Base-by-base conservation (phyloP, 495 filamentous ascomycete genomes). In the Lepidopterella palustris region DNA sequence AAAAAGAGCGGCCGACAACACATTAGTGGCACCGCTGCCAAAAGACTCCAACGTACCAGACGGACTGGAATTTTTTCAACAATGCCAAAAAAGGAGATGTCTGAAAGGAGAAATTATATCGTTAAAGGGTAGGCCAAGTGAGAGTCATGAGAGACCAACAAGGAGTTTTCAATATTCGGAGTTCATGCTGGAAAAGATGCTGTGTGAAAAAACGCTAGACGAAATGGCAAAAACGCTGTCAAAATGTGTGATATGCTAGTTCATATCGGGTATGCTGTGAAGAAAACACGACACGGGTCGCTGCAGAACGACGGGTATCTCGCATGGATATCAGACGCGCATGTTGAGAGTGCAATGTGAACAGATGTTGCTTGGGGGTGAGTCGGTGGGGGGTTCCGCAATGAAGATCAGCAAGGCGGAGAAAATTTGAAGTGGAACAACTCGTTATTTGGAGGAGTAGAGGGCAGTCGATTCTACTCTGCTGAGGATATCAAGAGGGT, bases 191-290 rank as follows among this genome's bases (percentile, higher is more conserved):
- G 21, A 25, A 25, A 27, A 25, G 5, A 25, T 50, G 47, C 5
- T 13, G 20, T 25, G 26, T 13, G 47, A 13, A 13, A 50, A 50
- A n/a, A n/a, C 47, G 47, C 47, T 50, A 24, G 23, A 50, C 26
- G 47, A 5, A 50, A 50, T 15, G 35, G 18, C 18, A 18, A 10
- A 24, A 50, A 50, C 47, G 47, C 15, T 50, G 47, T 50, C 47
- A 50, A 50, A 50, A 50, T 50, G 25, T 42, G 35, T 42, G 35
- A 42, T 42, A 42, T 42, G 35, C 35, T 42, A n/a, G 9, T 42
- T 18, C 35, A 42, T 42, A 42, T 42, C 35, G 35, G 35, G 35
- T 42, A 42, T 42, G 35, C 35, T 42, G 35, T 2, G 13, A 13
- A 18, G 18, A 42, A 42, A 18, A 42, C 35, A 42, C 35, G 35